phyloP scores from a whole-genome alignment of 2,329 filamentous ascomycete genomes.

The Neofusicoccum parvum region DNA sequence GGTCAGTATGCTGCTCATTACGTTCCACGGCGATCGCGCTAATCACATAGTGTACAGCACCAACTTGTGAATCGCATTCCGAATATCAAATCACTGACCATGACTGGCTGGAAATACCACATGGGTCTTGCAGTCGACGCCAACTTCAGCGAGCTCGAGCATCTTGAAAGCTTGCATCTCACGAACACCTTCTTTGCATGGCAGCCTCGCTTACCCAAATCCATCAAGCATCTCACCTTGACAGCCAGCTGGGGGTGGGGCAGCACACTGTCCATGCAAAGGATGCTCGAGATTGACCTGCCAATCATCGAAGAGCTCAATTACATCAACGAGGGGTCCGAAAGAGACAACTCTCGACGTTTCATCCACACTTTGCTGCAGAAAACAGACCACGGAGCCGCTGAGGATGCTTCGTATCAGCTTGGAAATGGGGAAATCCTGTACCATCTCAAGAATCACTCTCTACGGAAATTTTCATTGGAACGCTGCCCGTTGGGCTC shows the following conservation, averaged over 20 bases:
- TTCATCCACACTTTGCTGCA: constrained; percentile 5
- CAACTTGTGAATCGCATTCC: constrained; percentile 25
- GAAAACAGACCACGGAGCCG: not conserved
- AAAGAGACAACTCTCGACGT: not conserved
- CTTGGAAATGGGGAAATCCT: not conserved
- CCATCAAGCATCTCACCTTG: not conserved
- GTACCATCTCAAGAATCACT: not conserved
- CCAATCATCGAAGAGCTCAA: constrained; percentile 2
- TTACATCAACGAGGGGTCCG: constrained; percentile 11
- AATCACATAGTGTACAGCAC: not conserved
- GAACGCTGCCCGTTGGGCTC: not conserved
- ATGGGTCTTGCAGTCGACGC: not conserved
- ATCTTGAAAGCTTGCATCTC: not conserved
- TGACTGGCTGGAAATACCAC: constrained; percentile 22
- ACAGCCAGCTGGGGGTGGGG: constrained; percentile 9
- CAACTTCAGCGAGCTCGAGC: not conserved
- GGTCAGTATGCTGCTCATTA: not conserved
- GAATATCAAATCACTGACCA: constrained; percentile 23
- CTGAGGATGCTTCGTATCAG: not conserved
- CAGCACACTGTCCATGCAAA: not conserved
- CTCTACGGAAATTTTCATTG: not conserved
- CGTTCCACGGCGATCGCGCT: not conserved
- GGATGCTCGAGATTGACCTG: constrained; percentile 2
- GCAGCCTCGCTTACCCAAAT: constrained; percentile 3
- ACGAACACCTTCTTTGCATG: constrained; percentile 4